Evolutionary conservation across 345 rosid genomes (phyloP), one percentile per base, ranked within the genome.

Genomic region (Heritiera littoralis): DNA sequence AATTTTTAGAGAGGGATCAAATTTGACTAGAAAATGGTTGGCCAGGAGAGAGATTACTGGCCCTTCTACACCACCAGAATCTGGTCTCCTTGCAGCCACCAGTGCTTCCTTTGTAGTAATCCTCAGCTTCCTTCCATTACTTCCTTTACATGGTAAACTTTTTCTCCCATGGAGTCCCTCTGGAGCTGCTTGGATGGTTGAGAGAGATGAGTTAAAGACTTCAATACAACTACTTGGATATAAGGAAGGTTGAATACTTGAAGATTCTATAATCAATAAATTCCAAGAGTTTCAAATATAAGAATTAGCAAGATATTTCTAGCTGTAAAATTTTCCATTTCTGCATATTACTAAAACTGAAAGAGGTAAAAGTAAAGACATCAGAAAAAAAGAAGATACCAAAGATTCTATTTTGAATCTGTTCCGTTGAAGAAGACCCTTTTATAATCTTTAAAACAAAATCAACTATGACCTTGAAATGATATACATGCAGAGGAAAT

Each of bases 1-100:
- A 82, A 95, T 92, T 75, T 79, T 81, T 69, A 83, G 95, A 9
- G 85, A 86, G 63, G 95, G 81, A 81, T 95, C 88, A 74, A 95
- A 89, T 67, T 86, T 86, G 74, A 95, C 99, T 41, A 90, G 93
- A 79, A 92, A 93, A 91, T 95, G 98, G 83, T 95, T 95, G 70
- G 99, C 99, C 6, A 95, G 89, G 9, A 95, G 96, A 74, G 90
- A 86, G 54, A 95, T 88, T 43, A 88, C 89, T 14, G 82, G 77
- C 72, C 99, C 99, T 72, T 93, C 92, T 41, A 87, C 88, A 59
- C 99, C 99, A 51, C 99, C 98, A 45, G 83, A 81, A 83, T 93
- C 99, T 3, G 98, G 98, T 85, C 97, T 91, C 83, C 83, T 87
- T 70, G 94, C 90, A 83, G 81, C 88, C 74, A 88, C 88, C 13